Percentiles rank a stretch among this genome's conserved stretches.
phyloP scores from a whole-genome alignment of 2,329 filamentous ascomycete genomes.

The Teratosphaeria destructans region DNA sequence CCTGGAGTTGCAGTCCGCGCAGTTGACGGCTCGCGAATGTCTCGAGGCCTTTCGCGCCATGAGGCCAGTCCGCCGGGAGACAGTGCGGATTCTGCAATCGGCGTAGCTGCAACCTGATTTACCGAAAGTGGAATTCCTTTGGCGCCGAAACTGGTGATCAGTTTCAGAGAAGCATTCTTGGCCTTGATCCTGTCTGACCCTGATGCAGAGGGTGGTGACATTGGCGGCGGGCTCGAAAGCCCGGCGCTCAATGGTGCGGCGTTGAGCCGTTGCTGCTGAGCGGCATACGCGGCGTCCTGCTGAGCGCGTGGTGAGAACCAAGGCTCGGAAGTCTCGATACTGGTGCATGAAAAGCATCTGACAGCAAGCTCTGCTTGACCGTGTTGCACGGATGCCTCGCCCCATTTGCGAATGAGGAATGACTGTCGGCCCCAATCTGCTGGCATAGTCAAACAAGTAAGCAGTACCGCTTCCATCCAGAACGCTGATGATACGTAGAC shows the following conservation, averaged over 20 bases:
- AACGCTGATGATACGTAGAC: conserved; percentile 86
- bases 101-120: conserved; percentile 66
- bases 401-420: conserved; percentile 86
- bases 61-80: conserved; percentile 51
- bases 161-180: conserved; percentile 74
- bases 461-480: conserved; percentile 84
- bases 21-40: conserved; percentile 39
- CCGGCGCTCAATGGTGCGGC: conserved; percentile 34
- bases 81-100: conserved; percentile 59
- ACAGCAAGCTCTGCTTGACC: conserved; percentile 85
- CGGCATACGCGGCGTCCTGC: conserved; percentile 46
- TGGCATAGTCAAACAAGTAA: conserved; percentile 75
- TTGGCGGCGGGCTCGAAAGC: conserved; percentile 54
- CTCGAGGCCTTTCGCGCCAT: conserved; percentile 29
- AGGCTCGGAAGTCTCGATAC: conserved; percentile 70
- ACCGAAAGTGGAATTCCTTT: conserved; percentile 52
- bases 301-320: conserved; percentile 75
- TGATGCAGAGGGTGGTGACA: conserved; percentile 60
- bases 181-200: conserved; percentile 46
- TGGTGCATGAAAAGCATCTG: conserved; percentile 84
- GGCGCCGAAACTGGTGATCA: conserved; percentile 81
- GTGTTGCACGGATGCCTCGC: conserved; percentile 78
- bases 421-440: conserved; percentile 85
- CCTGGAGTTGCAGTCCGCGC: conserved; percentile 49
- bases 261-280: conserved; percentile 39